Base-by-base conservation (phyloP, 2,329 filamentous ascomycete genomes). In the Fusarium marasasianum region DNA sequence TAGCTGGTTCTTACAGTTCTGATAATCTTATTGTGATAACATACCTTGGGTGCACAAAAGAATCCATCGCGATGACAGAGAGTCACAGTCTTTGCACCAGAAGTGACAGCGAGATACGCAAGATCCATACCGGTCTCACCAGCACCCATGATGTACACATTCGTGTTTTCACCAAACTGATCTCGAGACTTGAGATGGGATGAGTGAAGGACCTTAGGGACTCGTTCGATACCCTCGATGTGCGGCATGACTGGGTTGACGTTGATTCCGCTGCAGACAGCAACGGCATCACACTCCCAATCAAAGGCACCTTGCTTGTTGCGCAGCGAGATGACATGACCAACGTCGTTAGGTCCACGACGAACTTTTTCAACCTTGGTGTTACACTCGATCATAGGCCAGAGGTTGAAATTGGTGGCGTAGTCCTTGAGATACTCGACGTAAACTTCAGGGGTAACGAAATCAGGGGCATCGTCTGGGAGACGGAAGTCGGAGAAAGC, bases 401-500 rank as follows among this genome's bases (percentile, higher is more conserved):
- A 81, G 4, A 88, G 79, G 2, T 71, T 62, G 72, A 86, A 87
- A 3, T 80, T 68, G 9, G 76, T 79, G 31, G 78, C 80, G 51
- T 87, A 87, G 29, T 75, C 77, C 10, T 81, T 78, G 15, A 88
- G 84, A 62, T 88, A 87, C 18, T 79, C 57, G 22, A 84, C 80
- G 66, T 86, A 87, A 5, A 77, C 74, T 13, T 79, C 70, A 1
- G 83, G 81, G 5, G 81, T 82, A 13, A 87, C 71, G 64, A 87
- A 87, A 68, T 87, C 86, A 13, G 85, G 82, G 2, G 81, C 81
- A 15, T 85, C 81, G 3, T 79, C 56, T 5, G 83, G 78, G 10
- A 85, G 80, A 3, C 86, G 82, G 66, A 85, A 86, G 71, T 88
- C 86, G 3, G 86, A 88, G 69, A 88, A 88, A 24, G 83, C 79